Conservation (phyloP, 2,329 filamentous ascomycete species). For the Hypomyces perniciosus region DNA sequence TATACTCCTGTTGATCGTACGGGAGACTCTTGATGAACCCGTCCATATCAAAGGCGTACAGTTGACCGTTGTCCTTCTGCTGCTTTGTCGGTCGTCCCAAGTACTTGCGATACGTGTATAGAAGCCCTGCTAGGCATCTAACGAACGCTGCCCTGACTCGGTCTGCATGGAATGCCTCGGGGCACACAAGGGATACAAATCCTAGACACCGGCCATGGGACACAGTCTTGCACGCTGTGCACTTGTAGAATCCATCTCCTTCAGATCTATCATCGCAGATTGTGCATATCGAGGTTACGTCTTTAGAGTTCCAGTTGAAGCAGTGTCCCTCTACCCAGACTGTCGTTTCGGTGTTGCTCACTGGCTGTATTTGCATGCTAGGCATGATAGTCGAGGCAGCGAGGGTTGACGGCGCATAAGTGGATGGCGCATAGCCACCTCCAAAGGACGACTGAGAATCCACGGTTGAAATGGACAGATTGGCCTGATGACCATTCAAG, state of each 20-base stretch:
- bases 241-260: constrained; percentile 69
- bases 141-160: constrained; percentile 59
- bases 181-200: constrained; percentile 58
- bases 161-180: constrained; percentile 55
- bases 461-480: constrained; percentile 53
- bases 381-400: constrained; percentile 85
- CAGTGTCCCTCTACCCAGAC: constrained; percentile 85
- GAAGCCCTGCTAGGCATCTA: constrained; percentile 57
- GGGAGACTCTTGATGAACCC: constrained; percentile 60
- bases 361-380: constrained; percentile 72
- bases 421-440: constrained; percentile 69
- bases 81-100: constrained; percentile 53
- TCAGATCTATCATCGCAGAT: constrained; percentile 71
- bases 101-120: constrained; percentile 62
- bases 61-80: constrained; percentile 54
- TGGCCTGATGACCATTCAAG: constrained; percentile 57
- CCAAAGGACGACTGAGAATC: constrained; percentile 65
- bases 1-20: constrained; percentile 60
- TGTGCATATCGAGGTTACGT: constrained; percentile 57
- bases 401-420: constrained; percentile 79
- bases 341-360: constrained; percentile 69
- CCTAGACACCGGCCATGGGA: constrained; percentile 57
- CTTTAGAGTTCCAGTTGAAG: constrained; percentile 58
- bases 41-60: constrained; percentile 60
- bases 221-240: constrained; percentile 55